Conservation (phyloP, 768 basidiomycete genomes). For the Boletus reticulatus region DNA sequence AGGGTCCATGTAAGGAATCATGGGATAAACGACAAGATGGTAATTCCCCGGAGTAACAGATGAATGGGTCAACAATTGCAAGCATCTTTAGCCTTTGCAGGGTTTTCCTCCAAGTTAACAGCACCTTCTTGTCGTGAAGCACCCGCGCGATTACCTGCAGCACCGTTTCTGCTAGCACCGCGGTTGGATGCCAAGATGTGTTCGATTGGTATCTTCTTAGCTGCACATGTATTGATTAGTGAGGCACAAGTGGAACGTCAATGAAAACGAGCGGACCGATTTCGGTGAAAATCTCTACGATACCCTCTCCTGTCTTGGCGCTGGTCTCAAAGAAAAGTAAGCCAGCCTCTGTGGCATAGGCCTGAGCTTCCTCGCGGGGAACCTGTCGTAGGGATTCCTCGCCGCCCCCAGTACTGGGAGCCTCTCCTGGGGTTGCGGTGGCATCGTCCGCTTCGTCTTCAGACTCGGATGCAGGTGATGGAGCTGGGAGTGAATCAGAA, state of each 20-base stretch:
- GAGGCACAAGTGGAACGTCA: neutral
- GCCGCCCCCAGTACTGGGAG: conserved; percentile 43
- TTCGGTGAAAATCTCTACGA: conserved; percentile 96
- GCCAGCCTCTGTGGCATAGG: conserved; percentile 94
- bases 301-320: conserved; percentile 94
- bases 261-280: conserved; percentile 63
- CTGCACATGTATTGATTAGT: conserved; percentile 34
- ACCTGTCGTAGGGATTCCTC: conserved; percentile 87
- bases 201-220: conserved; percentile 90
- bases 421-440: conserved; percentile 80
- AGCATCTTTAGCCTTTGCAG: conserved; percentile 65
- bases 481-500: conserved; percentile 49
- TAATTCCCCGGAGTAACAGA: conserved; percentile 13
- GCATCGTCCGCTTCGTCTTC: conserved; percentile 93
- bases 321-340: conserved; percentile 96
- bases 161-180: conserved; percentile 59
- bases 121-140: conserved; percentile 48
- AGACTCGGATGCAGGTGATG: conserved; percentile 57
- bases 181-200: conserved; percentile 87
- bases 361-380: conserved; percentile 90
- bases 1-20: conserved; percentile 19
- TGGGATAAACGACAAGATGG: conserved; percentile 18
- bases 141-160: conserved; percentile 50
- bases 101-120: conserved; percentile 71
- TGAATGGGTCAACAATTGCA: conserved; percentile 68